Conservation (phyloP, 2,329 filamentous ascomycete genomes). For the Bipolaris gigantea region DNA sequence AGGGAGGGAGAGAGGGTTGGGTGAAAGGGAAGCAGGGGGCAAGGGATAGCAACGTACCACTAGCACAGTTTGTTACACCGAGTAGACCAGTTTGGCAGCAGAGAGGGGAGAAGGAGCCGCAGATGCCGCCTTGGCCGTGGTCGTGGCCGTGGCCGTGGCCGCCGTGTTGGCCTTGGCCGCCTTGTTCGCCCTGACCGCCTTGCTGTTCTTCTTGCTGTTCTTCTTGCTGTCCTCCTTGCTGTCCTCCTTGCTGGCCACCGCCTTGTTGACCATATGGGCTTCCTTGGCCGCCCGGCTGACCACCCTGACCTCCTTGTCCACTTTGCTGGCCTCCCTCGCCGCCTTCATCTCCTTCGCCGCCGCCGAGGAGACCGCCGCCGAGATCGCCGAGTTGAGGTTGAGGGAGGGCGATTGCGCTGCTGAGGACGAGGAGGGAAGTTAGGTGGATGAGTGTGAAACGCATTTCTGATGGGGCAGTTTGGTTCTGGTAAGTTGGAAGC, state of each 20-base stretch:
- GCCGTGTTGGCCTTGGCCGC: neutral
- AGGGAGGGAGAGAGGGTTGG: neutral
- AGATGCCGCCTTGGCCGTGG: conserved; percentile 8
- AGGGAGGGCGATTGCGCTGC: conserved; percentile 15
- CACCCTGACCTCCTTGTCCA: neutral
- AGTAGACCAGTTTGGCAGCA: conserved; percentile 25
- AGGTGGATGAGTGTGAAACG: conserved; percentile 16
- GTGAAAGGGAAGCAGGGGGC: too few species aligned
- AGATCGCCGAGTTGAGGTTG: conserved; percentile 9
- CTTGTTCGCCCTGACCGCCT: neutral
- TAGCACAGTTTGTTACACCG: conserved; percentile 23
- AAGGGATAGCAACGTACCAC: conserved; percentile 11
- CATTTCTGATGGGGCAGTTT: conserved; percentile 6
- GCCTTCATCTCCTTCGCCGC: neutral
- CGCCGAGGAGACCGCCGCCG: neutral
- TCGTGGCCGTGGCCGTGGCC: neutral
- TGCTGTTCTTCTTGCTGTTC: too few species aligned
- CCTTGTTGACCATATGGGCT: too few species aligned
- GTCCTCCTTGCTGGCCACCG: too few species aligned
- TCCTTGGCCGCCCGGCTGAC: too few species aligned
- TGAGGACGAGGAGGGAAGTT: conserved; percentile 14
- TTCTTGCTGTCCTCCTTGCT: neutral
- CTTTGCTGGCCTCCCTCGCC: neutral
- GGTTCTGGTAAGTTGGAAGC: neutral
- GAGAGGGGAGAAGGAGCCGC: conserved; percentile 18